Base-by-base conservation (phyloP, 2,329 filamentous ascomycete species). In the Curvularia hawaiiensis region DNA sequence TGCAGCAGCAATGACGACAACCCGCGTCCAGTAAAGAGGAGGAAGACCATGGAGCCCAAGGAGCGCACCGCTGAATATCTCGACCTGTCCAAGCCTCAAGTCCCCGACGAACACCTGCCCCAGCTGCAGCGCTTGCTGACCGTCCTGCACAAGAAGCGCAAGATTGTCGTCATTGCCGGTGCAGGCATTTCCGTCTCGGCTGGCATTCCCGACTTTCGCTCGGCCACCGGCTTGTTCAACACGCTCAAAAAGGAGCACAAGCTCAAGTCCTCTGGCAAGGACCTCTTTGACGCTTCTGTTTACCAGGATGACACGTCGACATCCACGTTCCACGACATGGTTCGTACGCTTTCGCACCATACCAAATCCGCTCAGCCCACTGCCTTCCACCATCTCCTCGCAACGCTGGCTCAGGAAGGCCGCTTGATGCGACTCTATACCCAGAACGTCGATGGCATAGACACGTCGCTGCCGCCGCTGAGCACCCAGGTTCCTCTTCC, bases 171-270 rank as follows among this genome's bases (percentile, higher is more conserved):
- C 50, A 90, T 99, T 75, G 95, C 94, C 46, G 95, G 95, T 57
- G 95, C 95, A 63, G 95, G 95, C 61, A 99, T 99, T 69, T 98
- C 95, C 39, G 95, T 97, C 50, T 94, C 94, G 52, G 94, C 95
- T 66, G 95, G 95, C 62, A 96, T 99, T 69, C 95, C 95, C 68
- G 95, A 99, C 76, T 99, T 99, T 72, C 91, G 95, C 64, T 99
- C 95, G 5, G 88, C 91, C 11, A 89, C 88, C 58, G 95, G 95
- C 50, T 85, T 99, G 3, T 99, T 99, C 78, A 90, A 88, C 58
- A 90, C 90, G 18, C 83, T 97, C 26, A 90, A 91, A 64, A 89
- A 86, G 60, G 89, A 97, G 72, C 91, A 97, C 78, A 96, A 95
- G 66, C 83, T 97, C 61, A 97, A 96, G 75, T 87, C 90, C 22